Evolutionary conservation across 306 rosid species (phyloP).

Genomic region (Delonix regia): DNA sequence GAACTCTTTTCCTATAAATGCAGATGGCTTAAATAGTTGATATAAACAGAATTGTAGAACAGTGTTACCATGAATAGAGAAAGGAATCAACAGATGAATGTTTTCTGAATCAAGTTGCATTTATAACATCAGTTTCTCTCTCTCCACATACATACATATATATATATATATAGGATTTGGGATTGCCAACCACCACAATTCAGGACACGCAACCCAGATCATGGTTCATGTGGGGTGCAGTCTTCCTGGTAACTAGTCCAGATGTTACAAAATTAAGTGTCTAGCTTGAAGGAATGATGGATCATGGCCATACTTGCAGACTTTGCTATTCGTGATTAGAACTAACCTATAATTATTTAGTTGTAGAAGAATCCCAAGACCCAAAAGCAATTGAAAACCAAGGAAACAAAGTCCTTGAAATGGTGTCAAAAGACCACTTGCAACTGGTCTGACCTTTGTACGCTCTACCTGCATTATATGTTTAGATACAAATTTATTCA

Average conservation of each 20-base stretch:
- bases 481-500: conserved; percentile 28
- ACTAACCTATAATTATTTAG: conserved; percentile 82
- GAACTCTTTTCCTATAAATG: background rate
- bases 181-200: conserved; percentile 3
- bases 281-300: conserved; percentile 8
- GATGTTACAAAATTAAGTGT: conserved; percentile 5
- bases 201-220: conserved; percentile 27
- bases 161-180: background rate
- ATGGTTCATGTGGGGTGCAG: background rate
- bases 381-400: conserved; percentile 86
- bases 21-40: background rate
- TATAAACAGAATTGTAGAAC: background rate
- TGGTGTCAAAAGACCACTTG: conserved; percentile 88
- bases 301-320: background rate
- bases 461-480: conserved; percentile 78
- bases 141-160: no score
- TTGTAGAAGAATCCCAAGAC: conserved; percentile 88
- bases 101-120: background rate
- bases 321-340: conserved; percentile 15
- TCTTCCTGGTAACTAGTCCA: conserved; percentile 2
- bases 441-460: conserved; percentile 85
- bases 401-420: conserved; percentile 86
- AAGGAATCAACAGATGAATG: background rate
- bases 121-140: background rate
- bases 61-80: background rate